Evolutionary conservation across 1,284 basidiomycete species (phyloP), one percentile per base, ranked within the genome.

Genomic region (Pseudozyma tsukubaensis): DNA sequence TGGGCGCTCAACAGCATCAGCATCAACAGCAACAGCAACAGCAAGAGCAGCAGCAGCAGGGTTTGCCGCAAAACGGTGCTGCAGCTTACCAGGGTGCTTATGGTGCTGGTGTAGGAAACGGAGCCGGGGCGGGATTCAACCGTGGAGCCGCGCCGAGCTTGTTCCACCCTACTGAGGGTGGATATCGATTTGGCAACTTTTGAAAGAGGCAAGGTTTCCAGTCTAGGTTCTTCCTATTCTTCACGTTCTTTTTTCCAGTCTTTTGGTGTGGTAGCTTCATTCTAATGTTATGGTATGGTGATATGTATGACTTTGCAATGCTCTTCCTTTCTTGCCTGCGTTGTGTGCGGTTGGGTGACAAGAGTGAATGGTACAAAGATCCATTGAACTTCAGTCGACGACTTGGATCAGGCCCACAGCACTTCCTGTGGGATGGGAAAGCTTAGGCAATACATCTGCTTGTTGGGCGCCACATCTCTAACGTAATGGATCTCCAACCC

Each of bases 401-500:
- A 37, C 8, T 21, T 32, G 6, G 39, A 1, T 48, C 34, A 9
- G n/a, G 55, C 44, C 65, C 64, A 79, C 8, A 80, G 66, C 10
- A 83, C 77, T 63, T 86, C 77, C 13, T 70, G 55, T 18, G 94
- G 93, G 21, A 98, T 88, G 50, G 91, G 87, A 88, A 99, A 99
- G 80, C 91, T 92, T 57, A 99, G 89, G 86, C 97, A 97, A 85
- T 97, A 99, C 97, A 99, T 99, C 80, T 96, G 92, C 86, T 99
- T 99, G 86, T 91, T 93, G 3, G 97, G 97, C 2, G 96, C 94
- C 9, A 99, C 96, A 13, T 92, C 91, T 51, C 97, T 90, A 36
- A 99, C 96, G 74, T 91, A 88, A 80, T 94, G 91, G 13, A 95
- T 85, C 35, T 84, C 55, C 64, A 86, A 86, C 5, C 53, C 50